Evolutionary conservation across 345 rosid genomes (phyloP), one percentile per base, ranked within the genome.

Genomic region (Moricandia arvensis): DNA sequence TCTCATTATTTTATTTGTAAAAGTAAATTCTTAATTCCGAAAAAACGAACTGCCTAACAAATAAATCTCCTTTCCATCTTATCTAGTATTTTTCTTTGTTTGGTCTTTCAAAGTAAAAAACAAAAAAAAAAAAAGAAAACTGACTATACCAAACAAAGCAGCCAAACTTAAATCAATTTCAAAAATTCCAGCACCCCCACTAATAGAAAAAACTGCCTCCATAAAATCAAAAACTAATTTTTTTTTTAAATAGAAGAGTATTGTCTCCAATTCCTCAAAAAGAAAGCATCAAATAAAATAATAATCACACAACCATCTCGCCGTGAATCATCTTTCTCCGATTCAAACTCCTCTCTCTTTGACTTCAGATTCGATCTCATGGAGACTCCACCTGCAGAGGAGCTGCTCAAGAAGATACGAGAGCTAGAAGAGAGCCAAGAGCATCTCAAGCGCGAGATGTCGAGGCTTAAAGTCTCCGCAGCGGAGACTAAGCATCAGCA

Each of bases 401-500:
- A 91, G 86, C 87, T 94, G 1, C 75, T 91, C 16, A 84, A 72
- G 83, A 91, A 94, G 93, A 91, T 94, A 82, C 85, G 87, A 18
- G 93, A 87, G 74, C 89, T 94, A 30, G 96, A 94, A 80, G 93
- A 80, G 5, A 96, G 91, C 7, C 98, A 94, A 9, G 93, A 86
- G 37, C 86, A 90, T 80, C 90, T 91, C 51, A 80, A 80, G 80
- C 82, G 86, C 13, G 93, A 91, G 89, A 86, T 94, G 90, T 81
- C 92, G 1, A 88, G 69, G 85, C 88, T 94, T 45, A 88, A 71
- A 75, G 77, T 74, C 47, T 74, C 82, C 5, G 75, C 82, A 12
- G 71, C 82, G 34, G 82, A 73, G 75, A 66, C 76, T 7, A 71
- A 80, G 76, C 93, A 85, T 66, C 87, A 96, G 69, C 90, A 96